Evolutionary conservation across 768 basidiomycete genomes (phyloP), one percentile per base, ranked within the genome.

Genomic region (Ephemerocybe angulata): DNA sequence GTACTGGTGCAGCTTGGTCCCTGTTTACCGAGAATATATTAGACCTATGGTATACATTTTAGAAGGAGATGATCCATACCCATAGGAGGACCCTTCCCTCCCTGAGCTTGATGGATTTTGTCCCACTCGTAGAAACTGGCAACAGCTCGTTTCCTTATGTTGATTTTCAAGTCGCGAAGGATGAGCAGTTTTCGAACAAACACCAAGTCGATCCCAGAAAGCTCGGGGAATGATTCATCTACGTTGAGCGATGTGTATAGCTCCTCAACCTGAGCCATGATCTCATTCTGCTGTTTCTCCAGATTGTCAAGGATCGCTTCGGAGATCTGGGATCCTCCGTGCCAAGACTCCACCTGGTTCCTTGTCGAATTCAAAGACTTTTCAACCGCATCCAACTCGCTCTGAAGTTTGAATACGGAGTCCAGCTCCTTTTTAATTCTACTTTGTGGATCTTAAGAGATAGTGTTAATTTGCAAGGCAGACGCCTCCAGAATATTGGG

Each of bases 241-340:
- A 76, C 53, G 43, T 76, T 73, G 17, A 76, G 60, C 0, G 70
- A 69, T 0, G 62, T 37, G 58, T 73, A 76, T 0, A 76, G 56
- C 0, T 48, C 55, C 28, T 76, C 70, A 0, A 70, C 65, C 50
- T 68, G n/a, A n/a, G n/a, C n/a, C n/a, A n/a, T n/a, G n/a, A n/a
- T n/a, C n/a, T n/a, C n/a, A n/a, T n/a, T n/a, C n/a, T n/a, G n/a
- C n/a, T n/a, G n/a, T n/a, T n/a, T n/a, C n/a, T n/a, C n/a, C n/a
- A n/a, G n/a, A n/a, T n/a, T n/a, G n/a, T n/a, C n/a, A n/a, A n/a
- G n/a, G n/a, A n/a, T n/a, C n/a, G n/a, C n/a, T n/a, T n/a, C n/a
- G n/a, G n/a, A n/a, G n/a, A n/a, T n/a, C n/a, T n/a, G n/a, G n/a
- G n/a, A n/a, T n/a, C n/a, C n/a, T n/a, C n/a, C n/a, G n/a, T n/a